Conservation (phyloP, 768 basidiomycete genomes). For the Saitozyma sp. region DNA sequence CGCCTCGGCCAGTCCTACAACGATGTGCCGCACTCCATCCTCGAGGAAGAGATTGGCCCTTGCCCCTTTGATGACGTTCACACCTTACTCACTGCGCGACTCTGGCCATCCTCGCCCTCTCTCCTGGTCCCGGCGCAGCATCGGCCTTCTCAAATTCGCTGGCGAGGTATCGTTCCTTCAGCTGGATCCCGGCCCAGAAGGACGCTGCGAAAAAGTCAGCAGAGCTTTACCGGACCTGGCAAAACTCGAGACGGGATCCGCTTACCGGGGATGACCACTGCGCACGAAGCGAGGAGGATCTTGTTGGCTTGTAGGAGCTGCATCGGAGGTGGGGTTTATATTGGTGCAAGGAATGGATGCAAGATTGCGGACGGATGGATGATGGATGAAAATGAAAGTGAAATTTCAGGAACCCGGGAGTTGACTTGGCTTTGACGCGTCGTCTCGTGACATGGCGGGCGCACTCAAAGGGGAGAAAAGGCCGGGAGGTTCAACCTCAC, state of each 20-base stretch:
- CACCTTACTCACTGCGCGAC: slow-evolving; percentile 32
- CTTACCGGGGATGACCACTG: slow-evolving; percentile 35
- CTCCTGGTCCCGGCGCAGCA: slow-evolving; percentile 1
- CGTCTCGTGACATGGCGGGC: no score
- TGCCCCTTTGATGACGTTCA: neutral
- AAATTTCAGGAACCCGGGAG: no score
- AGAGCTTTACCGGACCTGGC: neutral
- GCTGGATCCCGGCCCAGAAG: slow-evolving; percentile 26
- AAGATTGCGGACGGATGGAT: no score
- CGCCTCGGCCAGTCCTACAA: no score
- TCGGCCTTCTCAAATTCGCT: slow-evolving; percentile 14
- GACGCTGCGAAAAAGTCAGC: slow-evolving; percentile 23
- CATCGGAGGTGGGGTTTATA: slow-evolving; percentile 11
- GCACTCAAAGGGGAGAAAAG: no score
- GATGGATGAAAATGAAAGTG: no score
- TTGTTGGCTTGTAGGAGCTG: slow-evolving; percentile 29
- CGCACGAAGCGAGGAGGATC: slow-evolving; percentile 30
- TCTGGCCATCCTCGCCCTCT: slow-evolving; percentile 22
- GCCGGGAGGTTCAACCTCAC: no score
- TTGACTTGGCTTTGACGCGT: no score
- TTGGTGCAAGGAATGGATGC: neutral
- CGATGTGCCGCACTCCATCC: neutral
- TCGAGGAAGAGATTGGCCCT: neutral
- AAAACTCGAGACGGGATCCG: slow-evolving; percentile 2
- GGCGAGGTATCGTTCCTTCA: slow-evolving; percentile 27